Percentiles rank a stretch among this genome's conserved stretches.
These are phyloP conservation scores for Eucalyptus melliodora DNA, from an alignment of 345 rosid genomes.

Conservation along the genomic window DNA sequence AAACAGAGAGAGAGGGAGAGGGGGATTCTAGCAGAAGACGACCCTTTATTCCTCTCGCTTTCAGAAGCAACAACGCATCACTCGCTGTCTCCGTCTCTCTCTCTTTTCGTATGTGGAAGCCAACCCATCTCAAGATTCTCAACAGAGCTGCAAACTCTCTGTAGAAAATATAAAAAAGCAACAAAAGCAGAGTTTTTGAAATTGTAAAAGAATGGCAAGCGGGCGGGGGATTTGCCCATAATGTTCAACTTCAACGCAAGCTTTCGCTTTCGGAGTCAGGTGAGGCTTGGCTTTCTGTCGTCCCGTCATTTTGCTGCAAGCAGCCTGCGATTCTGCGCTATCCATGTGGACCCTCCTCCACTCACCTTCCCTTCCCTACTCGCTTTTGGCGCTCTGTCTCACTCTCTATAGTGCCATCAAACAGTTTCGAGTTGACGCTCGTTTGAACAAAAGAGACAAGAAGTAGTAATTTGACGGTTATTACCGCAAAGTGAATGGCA, in stretches of 20 bases:
- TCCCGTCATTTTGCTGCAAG: neutral
- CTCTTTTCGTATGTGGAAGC: neutral
- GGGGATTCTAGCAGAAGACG: conserved; percentile 4
- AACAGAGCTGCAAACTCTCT: neutral
- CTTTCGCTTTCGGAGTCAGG: conserved; percentile 23
- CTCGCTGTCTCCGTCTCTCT: neutral
- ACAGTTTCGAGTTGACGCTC: neutral
- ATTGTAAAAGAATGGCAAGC: neutral
- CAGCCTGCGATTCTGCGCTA: neutral
- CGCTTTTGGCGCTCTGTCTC: neutral
- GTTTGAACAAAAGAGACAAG: neutral
- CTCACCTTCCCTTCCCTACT: neutral
- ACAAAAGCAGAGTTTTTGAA: neutral
- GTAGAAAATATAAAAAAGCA: neutral
- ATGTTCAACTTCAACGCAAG: neutral
- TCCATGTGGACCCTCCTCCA: neutral
- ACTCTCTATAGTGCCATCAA: neutral
- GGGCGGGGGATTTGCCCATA: neutral
- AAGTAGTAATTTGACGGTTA: neutral
- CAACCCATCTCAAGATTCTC: neutral
- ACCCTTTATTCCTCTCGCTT: conserved; percentile 17
- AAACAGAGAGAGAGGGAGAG: neutral
- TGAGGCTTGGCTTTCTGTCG: conserved; percentile 20
- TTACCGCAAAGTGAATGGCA: neutral
- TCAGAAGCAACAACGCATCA: neutral